A percentile compares a stretch with the other conserved stretches of the same genome.
These are phyloP conservation scores for Porcisia hertigi DNA, from an alignment of 208 protist genomes.

Conservation along the genomic window DNA sequence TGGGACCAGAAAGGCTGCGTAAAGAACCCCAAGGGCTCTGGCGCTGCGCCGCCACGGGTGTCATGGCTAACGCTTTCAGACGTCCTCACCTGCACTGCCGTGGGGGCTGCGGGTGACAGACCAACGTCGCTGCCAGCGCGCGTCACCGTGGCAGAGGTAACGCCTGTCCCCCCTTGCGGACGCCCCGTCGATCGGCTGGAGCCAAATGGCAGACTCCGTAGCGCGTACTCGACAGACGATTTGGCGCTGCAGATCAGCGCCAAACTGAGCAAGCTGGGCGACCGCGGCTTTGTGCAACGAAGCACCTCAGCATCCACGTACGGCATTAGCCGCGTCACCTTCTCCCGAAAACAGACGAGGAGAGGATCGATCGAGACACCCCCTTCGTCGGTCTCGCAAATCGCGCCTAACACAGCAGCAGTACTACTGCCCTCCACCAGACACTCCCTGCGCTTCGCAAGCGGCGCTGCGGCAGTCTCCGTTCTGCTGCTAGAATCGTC, in stretches of 20 bases:
- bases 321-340: slow-evolving; percentile 18
- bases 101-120: not conserved
- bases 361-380: not conserved
- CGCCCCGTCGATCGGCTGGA: not conserved
- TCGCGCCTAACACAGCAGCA: not conserved
- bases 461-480: not conserved
- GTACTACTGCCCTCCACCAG: not conserved
- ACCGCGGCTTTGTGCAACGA: not conserved
- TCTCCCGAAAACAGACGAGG: slow-evolving; percentile 2
- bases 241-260: slow-evolving; percentile 13
- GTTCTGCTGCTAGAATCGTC: not conserved
- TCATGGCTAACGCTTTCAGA: not conserved
- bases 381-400: not conserved
- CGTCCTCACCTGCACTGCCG: not conserved
- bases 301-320: slow-evolving; percentile 23
- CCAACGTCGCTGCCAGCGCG: not conserved
- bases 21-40: not conserved
- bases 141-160: not conserved
- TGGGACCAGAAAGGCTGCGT: slow-evolving; percentile 16
- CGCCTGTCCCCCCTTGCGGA: not conserved
- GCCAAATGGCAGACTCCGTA: not conserved
- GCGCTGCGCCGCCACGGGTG: not conserved
- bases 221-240: slow-evolving; percentile 8
- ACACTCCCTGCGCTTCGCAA: not conserved
- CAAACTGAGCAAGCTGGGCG: slow-evolving; percentile 3